Evolutionary conservation across 805 yeast species (phyloP).

Genomic region (Saccharomyces cerevisiae): DNA sequence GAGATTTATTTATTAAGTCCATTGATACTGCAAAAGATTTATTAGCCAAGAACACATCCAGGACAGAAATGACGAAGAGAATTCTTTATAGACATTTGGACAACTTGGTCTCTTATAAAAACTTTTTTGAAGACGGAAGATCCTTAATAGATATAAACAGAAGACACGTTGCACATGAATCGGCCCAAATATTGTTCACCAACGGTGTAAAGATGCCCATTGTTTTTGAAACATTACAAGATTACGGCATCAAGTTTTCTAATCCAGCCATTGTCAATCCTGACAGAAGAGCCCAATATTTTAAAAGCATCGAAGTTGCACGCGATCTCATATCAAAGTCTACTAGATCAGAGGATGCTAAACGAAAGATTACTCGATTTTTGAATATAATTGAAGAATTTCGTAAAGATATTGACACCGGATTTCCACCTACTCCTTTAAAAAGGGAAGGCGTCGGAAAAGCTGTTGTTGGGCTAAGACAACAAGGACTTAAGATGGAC

Average conservation of each 20-base stretch:
- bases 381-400: constrained; percentile 16
- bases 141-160: not conserved
- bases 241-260: constrained; percentile 19
- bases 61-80: constrained; percentile 14
- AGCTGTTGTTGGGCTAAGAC: constrained; percentile 16
- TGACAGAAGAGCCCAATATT: constrained; percentile 22
- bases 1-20: constrained; percentile 14
- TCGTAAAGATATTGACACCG: constrained; percentile 21
- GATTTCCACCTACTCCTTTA: constrained; percentile 17
- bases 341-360: constrained; percentile 11
- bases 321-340: constrained; percentile 20
- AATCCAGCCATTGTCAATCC: constrained; percentile 9
- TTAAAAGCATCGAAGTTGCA: constrained; percentile 24
- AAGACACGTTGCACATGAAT: constrained; percentile 13
- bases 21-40: constrained; percentile 16
- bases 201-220: constrained; percentile 28
- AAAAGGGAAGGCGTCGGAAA: constrained; percentile 13
- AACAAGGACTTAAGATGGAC: constrained; percentile 27
- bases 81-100: constrained; percentile 14
- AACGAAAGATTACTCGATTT: constrained; percentile 12
- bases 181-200: constrained; percentile 18
- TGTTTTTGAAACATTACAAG: constrained; percentile 22
- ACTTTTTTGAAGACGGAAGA: constrained; percentile 12
- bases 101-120: constrained; percentile 10
- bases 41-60: constrained; percentile 11